phyloP scores from a whole-genome alignment of 371 early-diverging fungal genomes.

The Mucor indicus region DNA sequence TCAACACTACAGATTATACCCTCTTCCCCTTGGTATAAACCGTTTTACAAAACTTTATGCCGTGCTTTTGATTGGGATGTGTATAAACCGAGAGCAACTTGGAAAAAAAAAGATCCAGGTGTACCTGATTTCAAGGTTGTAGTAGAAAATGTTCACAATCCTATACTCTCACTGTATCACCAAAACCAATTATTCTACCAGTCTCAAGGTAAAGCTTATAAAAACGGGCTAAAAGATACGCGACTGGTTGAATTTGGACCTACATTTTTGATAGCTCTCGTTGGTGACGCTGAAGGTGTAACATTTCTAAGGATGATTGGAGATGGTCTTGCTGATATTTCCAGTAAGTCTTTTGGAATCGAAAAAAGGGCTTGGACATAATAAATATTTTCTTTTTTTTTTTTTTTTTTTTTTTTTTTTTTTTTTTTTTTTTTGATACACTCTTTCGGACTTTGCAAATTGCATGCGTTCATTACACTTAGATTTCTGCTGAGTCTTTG shows the following conservation, averaged over 20 bases:
- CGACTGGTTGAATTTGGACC: background rate
- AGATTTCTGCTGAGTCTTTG: no score
- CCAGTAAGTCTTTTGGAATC: no score
- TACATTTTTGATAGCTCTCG: conserved; percentile 30
- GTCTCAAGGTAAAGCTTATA: conserved; percentile 6
- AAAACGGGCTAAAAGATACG: background rate
- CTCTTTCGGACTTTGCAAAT: no score
- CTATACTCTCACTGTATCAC: conserved; percentile 12
- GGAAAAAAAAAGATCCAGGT: conserved; percentile 53
- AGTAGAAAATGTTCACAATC: conserved; percentile 13
- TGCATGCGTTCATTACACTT: no score
- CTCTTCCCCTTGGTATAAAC: conserved; percentile 25
- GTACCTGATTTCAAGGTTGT: conserved; percentile 46
- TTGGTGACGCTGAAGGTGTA: conserved; percentile 31
- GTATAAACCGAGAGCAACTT: conserved; percentile 49
- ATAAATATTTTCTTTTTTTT: no score
- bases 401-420: no score
- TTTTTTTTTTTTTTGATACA: no score
- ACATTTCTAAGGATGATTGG: conserved; percentile 21
- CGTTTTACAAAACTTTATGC: background rate
- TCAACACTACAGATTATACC: conserved; percentile 25
- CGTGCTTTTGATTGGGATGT: conserved; percentile 45
- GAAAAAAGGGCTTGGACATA: no score
- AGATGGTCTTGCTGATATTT: conserved; percentile 23
- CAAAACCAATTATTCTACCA: conserved; percentile 7